Base-by-base conservation (phyloP, 2,329 filamentous ascomycete genomes). In the Harringtonia lauricola region DNA sequence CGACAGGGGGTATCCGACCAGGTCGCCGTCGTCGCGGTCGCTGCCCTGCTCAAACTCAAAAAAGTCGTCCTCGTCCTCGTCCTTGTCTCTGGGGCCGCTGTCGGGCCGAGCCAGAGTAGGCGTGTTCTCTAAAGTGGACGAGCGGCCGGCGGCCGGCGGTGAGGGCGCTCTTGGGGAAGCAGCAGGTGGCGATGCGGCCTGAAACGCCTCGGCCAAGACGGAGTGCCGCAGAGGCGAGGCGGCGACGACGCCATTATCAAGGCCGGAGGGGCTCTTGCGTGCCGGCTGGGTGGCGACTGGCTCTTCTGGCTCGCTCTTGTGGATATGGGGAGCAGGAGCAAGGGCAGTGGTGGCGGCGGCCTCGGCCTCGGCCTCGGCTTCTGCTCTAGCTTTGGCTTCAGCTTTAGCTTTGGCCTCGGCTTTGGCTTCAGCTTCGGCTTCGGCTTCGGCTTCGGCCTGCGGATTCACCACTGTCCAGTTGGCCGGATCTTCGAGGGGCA, bases 381-480 rank as follows among this genome's bases (percentile, higher is more conserved):
- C n/a, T 9, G 17, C n/a, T 19, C 18, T 18, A 35, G n/a, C n/a
- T n/a, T n/a, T n/a, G n/a, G n/a, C n/a, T n/a, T n/a, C n/a, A n/a
- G n/a, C n/a, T n/a, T n/a, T n/a, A n/a, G n/a, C n/a, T n/a, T n/a
- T n/a, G n/a, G n/a, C n/a, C n/a, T n/a, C n/a, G n/a, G n/a, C n/a
- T n/a, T n/a, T n/a, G n/a, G n/a, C n/a, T n/a, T n/a, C n/a, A n/a
- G n/a, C n/a, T n/a, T n/a, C n/a, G n/a, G 5, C n/a, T 18, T 7
- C 3, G 17, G 33, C n/a, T 29, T 13, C 33, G 9, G 42, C 13
- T 30, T 49, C 50, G 1, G 51, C 19, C 31, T 52, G 44, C 13
- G 55, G 46, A 35, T 61, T 57, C 19, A 62, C 59, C 3, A 59
- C 54, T 6, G 58, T 62, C 61, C 60, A 63, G 15, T 47, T 52